Conservation (phyloP, 345 rosid species). For the Cardamine occulta region DNA sequence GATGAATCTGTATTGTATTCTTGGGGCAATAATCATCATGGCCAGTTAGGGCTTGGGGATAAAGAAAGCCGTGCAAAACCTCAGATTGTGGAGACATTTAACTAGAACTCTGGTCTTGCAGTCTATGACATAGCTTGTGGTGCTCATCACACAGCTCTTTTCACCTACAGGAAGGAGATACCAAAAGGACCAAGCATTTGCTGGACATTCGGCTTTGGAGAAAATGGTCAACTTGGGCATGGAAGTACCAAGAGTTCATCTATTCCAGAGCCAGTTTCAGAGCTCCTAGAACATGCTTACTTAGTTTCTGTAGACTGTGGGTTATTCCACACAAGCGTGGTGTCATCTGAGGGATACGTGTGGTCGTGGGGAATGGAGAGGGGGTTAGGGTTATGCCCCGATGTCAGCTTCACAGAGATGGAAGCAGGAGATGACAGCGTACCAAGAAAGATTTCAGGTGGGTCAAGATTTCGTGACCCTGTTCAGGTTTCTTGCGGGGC, state of each 20-base stretch:
- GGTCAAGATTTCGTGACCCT: conserved; percentile 60
- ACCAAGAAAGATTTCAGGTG: conserved; percentile 57
- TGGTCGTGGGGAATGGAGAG: conserved; percentile 99
- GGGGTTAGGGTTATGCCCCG: conserved; percentile 90
- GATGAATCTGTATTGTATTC: conserved; percentile 63
- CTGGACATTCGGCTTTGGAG: conserved; percentile 93
- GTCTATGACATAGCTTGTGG: conserved; percentile 85
- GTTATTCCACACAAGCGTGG: conserved; percentile 84
- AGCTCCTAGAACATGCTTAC: conserved; percentile 56
- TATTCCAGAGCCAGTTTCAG: conserved; percentile 70
- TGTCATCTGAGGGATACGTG: conserved; percentile 76
- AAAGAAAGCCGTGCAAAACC: conserved; percentile 62
- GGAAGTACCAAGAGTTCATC: conserved; percentile 68
- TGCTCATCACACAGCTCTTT: conserved; percentile 85
- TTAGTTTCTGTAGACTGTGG: conserved; percentile 85
- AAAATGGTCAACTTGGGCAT: conserved; percentile 87
- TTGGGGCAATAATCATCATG: conserved; percentile 79
- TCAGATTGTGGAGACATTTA: conserved; percentile 59
- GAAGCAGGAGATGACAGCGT: conserved; percentile 81
- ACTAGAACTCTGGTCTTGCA: conserved; percentile 55
- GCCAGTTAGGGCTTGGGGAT: conserved; percentile 89
- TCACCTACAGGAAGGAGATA: conserved; percentile 57
- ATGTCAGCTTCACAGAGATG: conserved; percentile 58
- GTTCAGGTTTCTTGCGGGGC: conserved; percentile 82
- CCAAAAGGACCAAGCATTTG: conserved; percentile 62